A percentile compares a stretch with the other conserved stretches of the same genome.
These are phyloP conservation scores for Nematocida major DNA, from an alignment of 371 early-diverging fungal genomes.

Conservation along the genomic window DNA sequence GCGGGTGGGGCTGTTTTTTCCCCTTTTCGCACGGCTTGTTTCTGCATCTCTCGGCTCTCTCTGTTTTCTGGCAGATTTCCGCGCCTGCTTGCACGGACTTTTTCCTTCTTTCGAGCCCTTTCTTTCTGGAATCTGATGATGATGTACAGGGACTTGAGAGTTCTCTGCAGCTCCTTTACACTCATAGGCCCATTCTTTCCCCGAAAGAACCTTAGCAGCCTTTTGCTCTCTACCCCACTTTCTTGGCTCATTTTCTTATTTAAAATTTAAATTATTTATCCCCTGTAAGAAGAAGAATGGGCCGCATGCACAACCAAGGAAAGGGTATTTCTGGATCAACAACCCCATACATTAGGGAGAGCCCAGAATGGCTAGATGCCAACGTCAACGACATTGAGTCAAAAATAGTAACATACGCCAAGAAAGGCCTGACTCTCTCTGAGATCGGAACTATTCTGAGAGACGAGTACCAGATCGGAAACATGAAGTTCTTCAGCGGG, in stretches of 20 bases:
- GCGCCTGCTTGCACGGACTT: neutral
- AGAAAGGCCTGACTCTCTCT: conserved; percentile 94
- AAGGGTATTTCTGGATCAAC: conserved; percentile 96
- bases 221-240: neutral
- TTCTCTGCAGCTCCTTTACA: neutral
- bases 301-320: conserved; percentile 66
- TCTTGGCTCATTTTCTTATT: neutral
- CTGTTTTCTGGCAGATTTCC: neutral
- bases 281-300: conserved; percentile 59
- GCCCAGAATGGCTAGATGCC: conserved; percentile 91
- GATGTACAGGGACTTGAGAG: neutral
- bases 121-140: neutral
- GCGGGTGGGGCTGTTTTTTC: neutral
- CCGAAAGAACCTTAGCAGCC: conserved; percentile 27
- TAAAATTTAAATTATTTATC: conserved; percentile 47
- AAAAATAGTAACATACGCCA: conserved; percentile 92
- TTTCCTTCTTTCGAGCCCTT: neutral
- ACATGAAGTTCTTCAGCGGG: conserved; percentile 85
- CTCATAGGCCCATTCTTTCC: conserved; percentile 1
- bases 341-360: conserved; percentile 93
- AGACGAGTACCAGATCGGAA: conserved; percentile 92
- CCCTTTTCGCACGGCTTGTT: neutral
- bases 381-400: conserved; percentile 87
- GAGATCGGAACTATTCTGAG: conserved; percentile 96
- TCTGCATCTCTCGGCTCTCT: neutral